A percentile compares a stretch with the other conserved stretches of the same genome.
Evolutionary conservation across 1,284 basidiomycete species (phyloP).

Genomic region (Heterobasidion parviporum): DNA sequence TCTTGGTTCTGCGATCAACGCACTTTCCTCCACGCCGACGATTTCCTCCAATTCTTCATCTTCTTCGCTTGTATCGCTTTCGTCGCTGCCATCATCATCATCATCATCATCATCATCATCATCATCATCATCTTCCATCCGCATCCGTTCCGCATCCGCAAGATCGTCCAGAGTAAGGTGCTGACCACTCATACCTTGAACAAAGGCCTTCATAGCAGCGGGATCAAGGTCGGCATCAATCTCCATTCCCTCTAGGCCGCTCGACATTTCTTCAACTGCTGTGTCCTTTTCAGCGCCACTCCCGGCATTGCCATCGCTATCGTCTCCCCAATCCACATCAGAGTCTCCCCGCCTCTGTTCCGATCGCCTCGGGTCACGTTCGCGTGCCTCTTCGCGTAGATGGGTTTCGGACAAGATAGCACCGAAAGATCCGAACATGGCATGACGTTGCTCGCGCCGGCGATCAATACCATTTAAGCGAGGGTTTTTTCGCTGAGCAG

Average conservation of each 20-base stretch:
- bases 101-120: constrained; percentile 52
- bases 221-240: constrained; percentile 43
- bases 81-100: constrained; percentile 39
- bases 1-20: constrained; percentile 13
- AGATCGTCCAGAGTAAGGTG: constrained; percentile 64
- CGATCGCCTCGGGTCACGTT: constrained; percentile 32
- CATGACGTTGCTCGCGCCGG: constrained; percentile 11
- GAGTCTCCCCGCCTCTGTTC: constrained; percentile 55
- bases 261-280: constrained; percentile 26
- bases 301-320: constrained; percentile 18
- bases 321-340: constrained; percentile 67
- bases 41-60: constrained; percentile 16
- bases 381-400: constrained; percentile 26
- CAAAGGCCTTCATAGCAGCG: constrained; percentile 47
- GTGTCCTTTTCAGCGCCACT: constrained; percentile 7
- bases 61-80: constrained; percentile 18
- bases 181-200: constrained; percentile 38
- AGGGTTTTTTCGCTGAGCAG: constrained; percentile 17
- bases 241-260: constrained; percentile 43
- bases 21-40: constrained; percentile 10
- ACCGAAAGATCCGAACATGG: constrained; percentile 40
- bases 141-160: constrained; percentile 43
- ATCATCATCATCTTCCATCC: constrained; percentile 40
- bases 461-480: constrained; percentile 21
- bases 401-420: constrained; percentile 49